Percentiles rank a stretch among this genome's conserved stretches.
These are phyloP conservation scores for Anthostomella pinea DNA, from an alignment of 2,329 filamentous ascomycete species.

Conservation along the genomic window DNA sequence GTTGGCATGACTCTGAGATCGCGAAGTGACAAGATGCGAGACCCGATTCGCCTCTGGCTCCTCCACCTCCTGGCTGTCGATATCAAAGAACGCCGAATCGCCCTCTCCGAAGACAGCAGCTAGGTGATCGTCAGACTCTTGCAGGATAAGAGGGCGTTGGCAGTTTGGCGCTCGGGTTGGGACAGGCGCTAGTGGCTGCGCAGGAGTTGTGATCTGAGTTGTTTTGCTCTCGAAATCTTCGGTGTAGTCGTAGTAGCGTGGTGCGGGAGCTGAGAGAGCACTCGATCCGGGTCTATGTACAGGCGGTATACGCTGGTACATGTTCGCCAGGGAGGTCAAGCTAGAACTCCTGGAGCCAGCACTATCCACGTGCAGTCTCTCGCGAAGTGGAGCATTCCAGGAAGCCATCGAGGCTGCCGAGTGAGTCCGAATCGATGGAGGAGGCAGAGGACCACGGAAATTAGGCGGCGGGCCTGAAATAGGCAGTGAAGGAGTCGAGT, in stretches of 20 bases:
- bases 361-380: constrained; percentile 34
- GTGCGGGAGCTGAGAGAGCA: constrained; percentile 24
- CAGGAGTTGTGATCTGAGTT: constrained; percentile 13
- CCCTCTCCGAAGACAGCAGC: constrained; percentile 21
- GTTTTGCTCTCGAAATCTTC: constrained; percentile 45
- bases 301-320: constrained; percentile 38
- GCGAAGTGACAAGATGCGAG: constrained; percentile 5
- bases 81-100: constrained; percentile 24
- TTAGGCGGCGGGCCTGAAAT: constrained; percentile 17
- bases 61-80: constrained; percentile 18
- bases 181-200: constrained; percentile 20
- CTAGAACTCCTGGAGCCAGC: constrained; percentile 44
- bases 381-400: constrained; percentile 30
- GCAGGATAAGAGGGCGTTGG: constrained; percentile 20
- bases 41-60: constrained; percentile 6
- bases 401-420: constrained; percentile 36
- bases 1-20: constrained; percentile 5
- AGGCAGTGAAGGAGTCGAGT: constrained; percentile 40
- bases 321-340: constrained; percentile 48
- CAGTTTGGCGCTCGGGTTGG: constrained; percentile 17
- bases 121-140: constrained; percentile 24
- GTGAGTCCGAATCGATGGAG: constrained; percentile 27
- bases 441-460: constrained; percentile 19
- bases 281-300: constrained; percentile 22
- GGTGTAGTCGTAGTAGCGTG: constrained; percentile 52